Evolutionary conservation across 495 filamentous ascomycete genomes (phyloP).

Genomic region (Neurospora terricola): DNA sequence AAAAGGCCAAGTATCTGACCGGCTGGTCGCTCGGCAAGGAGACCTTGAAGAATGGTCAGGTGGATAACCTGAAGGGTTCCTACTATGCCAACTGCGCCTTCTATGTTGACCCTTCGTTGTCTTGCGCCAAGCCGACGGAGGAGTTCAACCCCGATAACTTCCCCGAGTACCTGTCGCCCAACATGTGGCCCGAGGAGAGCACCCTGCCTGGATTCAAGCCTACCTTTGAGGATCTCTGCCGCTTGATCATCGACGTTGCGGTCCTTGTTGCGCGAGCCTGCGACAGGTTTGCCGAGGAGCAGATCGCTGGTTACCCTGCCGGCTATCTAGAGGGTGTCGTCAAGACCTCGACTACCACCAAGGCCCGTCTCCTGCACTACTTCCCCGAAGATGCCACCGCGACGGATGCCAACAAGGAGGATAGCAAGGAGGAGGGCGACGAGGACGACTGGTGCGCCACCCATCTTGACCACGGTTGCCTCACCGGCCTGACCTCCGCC

Average conservation of each 20-base stretch:
- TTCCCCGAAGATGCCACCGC: constrained; percentile 52
- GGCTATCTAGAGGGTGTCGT: constrained; percentile 85
- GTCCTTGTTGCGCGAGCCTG: constrained; percentile 79
- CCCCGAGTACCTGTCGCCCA: constrained; percentile 51
- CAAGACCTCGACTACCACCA: constrained; percentile 73
- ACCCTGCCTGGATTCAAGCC: constrained; percentile 62
- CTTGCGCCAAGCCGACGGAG: constrained; percentile 47
- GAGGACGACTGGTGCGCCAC: constrained; percentile 96
- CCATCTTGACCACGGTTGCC: constrained; percentile 85
- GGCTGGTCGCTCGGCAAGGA: constrained; percentile 84
- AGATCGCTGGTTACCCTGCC: constrained; percentile 61
- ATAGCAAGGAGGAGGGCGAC: constrained; percentile 40
- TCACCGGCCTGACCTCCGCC: constrained; percentile 87
- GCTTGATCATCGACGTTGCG: constrained; percentile 78
- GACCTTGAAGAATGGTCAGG: constrained; percentile 78
- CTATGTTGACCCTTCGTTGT: constrained; percentile 58
- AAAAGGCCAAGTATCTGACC: constrained; percentile 53
- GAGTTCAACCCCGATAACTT: constrained; percentile 49
- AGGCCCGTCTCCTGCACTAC: constrained; percentile 89
- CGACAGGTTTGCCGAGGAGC: constrained; percentile 70
- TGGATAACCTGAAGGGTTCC: constrained; percentile 89
- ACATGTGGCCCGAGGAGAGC: constrained; percentile 70
- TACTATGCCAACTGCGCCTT: constrained; percentile 97
- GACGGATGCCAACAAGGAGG: constrained; percentile 25
- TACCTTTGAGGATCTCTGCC: constrained; percentile 67